Base-by-base conservation (phyloP, 768 basidiomycete species). In the Mycena olivaceomarginata region DNA sequence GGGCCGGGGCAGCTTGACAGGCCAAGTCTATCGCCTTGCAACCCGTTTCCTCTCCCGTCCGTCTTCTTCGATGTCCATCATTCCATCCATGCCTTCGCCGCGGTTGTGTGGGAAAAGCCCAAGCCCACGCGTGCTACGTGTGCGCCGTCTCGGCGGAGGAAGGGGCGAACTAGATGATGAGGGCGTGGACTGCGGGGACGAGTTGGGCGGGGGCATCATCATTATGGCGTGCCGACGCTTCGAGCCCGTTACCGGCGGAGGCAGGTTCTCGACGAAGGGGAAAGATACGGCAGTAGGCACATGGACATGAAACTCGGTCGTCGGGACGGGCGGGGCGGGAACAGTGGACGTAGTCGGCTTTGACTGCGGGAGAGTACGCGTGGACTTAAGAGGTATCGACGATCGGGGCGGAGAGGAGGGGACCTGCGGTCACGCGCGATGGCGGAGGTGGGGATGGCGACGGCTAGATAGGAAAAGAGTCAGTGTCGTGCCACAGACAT, bases 181-280 rank as follows among this genome's bases (percentile, higher is more conserved):
- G 6, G 90, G 84, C 2, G 88, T 84, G 31, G 87, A 81, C 39
- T 86, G 86, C 0, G 88, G 78, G 15, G 90, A 78, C 4, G 89
- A 80, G 18, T 88, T 80, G 0, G 93, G 86, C 79, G 95, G 94
- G 4, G 94, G 89, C 89, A 93, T 91, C 90, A 94, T 92, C 93
- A 95, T 94, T 81, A 94, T 90, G 0, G 94, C 93, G 79, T 96
- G 94, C 45, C 95, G 90, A 10, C 95, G 92, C 84, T 96, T 96
- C 1, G 91, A 88, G 43, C 94, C 94, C 0, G 91, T 88, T 5
- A 90, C 84, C 51, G 92, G 85, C 15, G 88, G 83, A 40, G 89
- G 83, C 40, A 88, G 85, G 41, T 86, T 83, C 43, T 87, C 87
- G 15, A 87, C 79, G 67, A 88, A 85, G 40, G 85, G 82, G 22